These are phyloP conservation scores for Trifolium repens DNA, from an alignment of 306 rosid species.

Conservation along the genomic window DNA sequence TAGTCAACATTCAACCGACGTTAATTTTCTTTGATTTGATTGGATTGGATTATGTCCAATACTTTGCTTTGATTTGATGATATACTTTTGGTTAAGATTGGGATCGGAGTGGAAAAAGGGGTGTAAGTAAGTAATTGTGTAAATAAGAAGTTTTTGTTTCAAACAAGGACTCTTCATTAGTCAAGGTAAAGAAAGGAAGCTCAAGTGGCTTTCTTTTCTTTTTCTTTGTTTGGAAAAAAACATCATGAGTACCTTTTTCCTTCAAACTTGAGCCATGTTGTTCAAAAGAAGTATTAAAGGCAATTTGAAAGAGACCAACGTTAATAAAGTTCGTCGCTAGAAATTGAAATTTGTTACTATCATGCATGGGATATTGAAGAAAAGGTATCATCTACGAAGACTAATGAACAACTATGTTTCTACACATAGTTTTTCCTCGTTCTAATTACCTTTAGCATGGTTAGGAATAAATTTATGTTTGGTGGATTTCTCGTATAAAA, in stretches of 20 bases:
- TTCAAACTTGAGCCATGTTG: slow-evolving; percentile 29
- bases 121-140: neutral
- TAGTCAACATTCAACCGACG: slow-evolving; percentile 60
- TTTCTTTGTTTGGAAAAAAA: slow-evolving; percentile 47
- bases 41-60: slow-evolving; percentile 40
- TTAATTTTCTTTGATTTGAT: slow-evolving; percentile 20
- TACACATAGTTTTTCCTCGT: neutral
- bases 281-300: slow-evolving; percentile 57
- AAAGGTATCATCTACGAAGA: slow-evolving; percentile 31
- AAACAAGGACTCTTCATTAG: slow-evolving; percentile 54
- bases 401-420: slow-evolving; percentile 5
- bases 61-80: slow-evolving; percentile 23
- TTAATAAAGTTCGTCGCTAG: slow-evolving; percentile 51
- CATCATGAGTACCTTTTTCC: slow-evolving; percentile 41
- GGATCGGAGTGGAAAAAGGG: neutral
- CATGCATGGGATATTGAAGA: slow-evolving; percentile 31
- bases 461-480: neutral
- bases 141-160: slow-evolving; percentile 42
- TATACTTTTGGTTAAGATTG: neutral
- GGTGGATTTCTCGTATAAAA: slow-evolving; percentile 11
- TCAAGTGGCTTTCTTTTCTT: slow-evolving; percentile 32
- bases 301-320: slow-evolving; percentile 45
- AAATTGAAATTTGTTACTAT: slow-evolving; percentile 48
- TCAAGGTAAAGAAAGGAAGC: slow-evolving; percentile 65
- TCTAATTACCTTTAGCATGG: slow-evolving; percentile 23